phyloP scores from a whole-genome alignment of 2,329 filamentous ascomycete genomes.

The Cladosporium sphaerospermum region DNA sequence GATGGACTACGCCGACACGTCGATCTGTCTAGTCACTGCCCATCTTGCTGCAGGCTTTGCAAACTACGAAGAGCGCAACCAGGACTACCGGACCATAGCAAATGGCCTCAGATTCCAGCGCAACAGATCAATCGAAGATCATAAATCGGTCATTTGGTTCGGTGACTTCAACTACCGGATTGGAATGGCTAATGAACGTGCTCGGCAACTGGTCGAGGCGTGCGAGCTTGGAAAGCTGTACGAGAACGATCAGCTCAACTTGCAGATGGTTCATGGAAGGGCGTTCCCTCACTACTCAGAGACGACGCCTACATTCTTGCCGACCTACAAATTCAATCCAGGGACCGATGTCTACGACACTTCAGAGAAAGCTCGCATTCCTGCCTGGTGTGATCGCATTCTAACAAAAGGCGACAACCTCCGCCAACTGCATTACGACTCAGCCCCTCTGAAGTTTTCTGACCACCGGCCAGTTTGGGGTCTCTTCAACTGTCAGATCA shows the following conservation, averaged over 20 bases:
- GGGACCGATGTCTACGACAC: conserved; percentile 86
- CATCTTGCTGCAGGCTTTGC: conserved; percentile 93
- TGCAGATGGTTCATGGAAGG: conserved; percentile 91
- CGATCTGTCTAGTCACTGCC: conserved; percentile 90
- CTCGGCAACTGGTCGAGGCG: conserved; percentile 65
- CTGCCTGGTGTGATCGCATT: conserved; percentile 94
- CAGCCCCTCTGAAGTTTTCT: conserved; percentile 77
- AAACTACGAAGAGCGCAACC: conserved; percentile 93
- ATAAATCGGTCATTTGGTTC: conserved; percentile 87
- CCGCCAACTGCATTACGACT: conserved; percentile 74
- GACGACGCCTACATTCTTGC: conserved; percentile 76
- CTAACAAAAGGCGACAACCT: conserved; percentile 79
- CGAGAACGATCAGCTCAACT: conserved; percentile 89
- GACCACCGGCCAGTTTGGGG: conserved; percentile 96
- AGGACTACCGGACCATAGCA: conserved; percentile 85
- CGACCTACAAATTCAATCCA: conserved; percentile 93
- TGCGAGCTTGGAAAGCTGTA: conserved; percentile 73
- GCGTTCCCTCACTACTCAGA: conserved; percentile 92
- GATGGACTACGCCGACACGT: conserved; percentile 88
- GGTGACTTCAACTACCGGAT: conserved; percentile 99
- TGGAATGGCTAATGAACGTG: conserved; percentile 71
- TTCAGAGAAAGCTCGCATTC: conserved; percentile 90
- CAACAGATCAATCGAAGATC: conserved; percentile 84
- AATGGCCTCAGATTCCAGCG: conserved; percentile 84
- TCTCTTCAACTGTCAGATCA: conserved; percentile 77